A percentile compares a stretch with the other conserved stretches of the same genome.
These are phyloP conservation scores for Cryptosporidium parvum DNA, from an alignment of 169 alveolate species.

Conservation along the genomic window DNA sequence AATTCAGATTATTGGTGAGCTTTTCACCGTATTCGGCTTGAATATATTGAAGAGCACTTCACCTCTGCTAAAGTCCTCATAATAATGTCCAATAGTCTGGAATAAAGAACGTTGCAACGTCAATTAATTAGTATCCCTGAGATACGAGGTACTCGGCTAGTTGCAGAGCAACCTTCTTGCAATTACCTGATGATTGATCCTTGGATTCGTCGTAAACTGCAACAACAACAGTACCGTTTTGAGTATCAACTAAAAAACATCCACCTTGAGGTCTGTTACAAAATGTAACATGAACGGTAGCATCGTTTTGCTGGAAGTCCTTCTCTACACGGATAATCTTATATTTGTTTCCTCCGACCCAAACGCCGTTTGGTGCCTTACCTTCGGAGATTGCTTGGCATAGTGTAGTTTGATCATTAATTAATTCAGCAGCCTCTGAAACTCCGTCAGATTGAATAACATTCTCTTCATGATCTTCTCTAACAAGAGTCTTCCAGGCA, in stretches of 20 bases:
- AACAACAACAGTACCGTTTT: constrained; percentile 76
- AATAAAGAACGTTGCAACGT: not conserved
- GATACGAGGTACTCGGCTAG: constrained; percentile 79
- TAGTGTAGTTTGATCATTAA: constrained; percentile 78
- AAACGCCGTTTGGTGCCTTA: constrained; percentile 80
- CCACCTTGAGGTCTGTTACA: constrained; percentile 79
- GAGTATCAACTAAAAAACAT: constrained; percentile 76
- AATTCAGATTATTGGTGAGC: not conserved
- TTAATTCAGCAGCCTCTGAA: constrained; percentile 68
- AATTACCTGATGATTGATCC: constrained; percentile 78
- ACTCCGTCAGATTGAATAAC: constrained; percentile 77
- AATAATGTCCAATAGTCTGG: not conserved
- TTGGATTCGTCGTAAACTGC: constrained; percentile 80
- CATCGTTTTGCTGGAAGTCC: constrained; percentile 59
- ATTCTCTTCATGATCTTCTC: constrained; percentile 80
- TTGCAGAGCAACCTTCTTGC: constrained; percentile 77
- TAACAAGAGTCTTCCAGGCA: constrained; percentile 76
- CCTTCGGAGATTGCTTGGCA: constrained; percentile 79
- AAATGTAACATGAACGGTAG: constrained; percentile 28
- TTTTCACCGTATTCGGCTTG: not conserved
- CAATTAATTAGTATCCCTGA: constrained; percentile 72
- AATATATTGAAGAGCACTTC: not conserved
- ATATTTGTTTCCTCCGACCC: constrained; percentile 80
- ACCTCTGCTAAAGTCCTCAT: not conserved
- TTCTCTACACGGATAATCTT: constrained; percentile 75